Evolutionary conservation across 495 filamentous ascomycete genomes (phyloP).

Genomic region (Clohesyomyces aquaticus): DNA sequence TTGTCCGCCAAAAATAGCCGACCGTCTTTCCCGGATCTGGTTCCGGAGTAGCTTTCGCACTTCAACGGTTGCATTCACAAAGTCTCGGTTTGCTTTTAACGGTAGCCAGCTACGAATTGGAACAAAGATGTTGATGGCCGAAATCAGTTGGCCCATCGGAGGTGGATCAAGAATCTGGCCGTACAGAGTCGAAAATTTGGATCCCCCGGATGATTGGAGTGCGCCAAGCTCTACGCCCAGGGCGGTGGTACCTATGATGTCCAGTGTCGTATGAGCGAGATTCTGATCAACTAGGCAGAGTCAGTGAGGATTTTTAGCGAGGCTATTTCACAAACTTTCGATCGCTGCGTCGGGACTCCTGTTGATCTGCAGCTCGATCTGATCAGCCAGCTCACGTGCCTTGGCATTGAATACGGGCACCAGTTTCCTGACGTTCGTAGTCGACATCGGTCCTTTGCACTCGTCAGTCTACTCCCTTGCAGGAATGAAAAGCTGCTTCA

Average conservation of each 20-base stretch:
- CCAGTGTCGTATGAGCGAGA: conserved; percentile 60
- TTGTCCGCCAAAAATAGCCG: not conserved
- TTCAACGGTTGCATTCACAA: conserved; percentile 10
- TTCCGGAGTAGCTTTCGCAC: conserved; percentile 10
- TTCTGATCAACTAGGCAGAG: not conserved
- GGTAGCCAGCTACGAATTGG: conserved; percentile 26
- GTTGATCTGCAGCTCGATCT: not conserved
- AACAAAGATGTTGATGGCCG: conserved; percentile 22
- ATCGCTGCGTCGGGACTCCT: not conserved
- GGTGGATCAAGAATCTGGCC: conserved; percentile 57
- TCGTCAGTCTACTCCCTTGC: too few species aligned
- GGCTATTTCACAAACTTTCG: too few species aligned
- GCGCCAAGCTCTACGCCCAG: conserved; percentile 78
- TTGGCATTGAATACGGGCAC: conserved; percentile 18
- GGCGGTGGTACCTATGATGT: conserved; percentile 81
- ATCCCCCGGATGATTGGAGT: conserved; percentile 63
- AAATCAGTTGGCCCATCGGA: conserved; percentile 16
- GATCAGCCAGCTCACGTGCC: not conserved
- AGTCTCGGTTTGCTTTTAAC: conserved; percentile 22
- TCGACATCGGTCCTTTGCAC: conserved; percentile 13
- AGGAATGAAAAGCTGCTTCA: too few species aligned
- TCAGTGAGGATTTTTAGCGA: conserved; percentile 7
- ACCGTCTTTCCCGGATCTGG: conserved; percentile 1
- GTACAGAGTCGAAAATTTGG: conserved; percentile 69
- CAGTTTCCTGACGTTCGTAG: conserved; percentile 22